Evolutionary conservation across 139 green algal genomes (phyloP).

Genomic region (Gonium pectorale): DNA sequence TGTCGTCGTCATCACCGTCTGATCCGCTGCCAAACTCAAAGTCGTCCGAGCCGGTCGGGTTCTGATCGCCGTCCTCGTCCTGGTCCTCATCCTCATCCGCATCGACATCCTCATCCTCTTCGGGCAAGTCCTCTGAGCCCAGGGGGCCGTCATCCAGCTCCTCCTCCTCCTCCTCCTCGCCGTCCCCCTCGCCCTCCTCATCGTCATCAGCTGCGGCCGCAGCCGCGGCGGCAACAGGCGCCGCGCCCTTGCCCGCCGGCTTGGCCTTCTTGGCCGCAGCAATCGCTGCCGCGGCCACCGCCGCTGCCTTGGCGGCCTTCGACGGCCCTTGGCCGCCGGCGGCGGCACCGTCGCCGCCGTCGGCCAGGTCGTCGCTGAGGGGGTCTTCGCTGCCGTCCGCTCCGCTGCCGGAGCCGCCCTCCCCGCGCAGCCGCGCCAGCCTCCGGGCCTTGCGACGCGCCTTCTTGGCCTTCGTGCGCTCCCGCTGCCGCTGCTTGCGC

Average conservation of each 20-base stretch:
- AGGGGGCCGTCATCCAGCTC: neutral
- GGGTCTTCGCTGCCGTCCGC: neutral
- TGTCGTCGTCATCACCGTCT: neutral
- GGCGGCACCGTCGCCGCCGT: neutral
- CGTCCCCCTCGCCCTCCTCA: neutral
- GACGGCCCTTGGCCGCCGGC: neutral
- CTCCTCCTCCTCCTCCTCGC: neutral
- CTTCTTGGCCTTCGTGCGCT: conserved; percentile 36
- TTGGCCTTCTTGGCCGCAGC: neutral
- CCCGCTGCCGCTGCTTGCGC: neutral
- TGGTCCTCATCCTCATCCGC: neutral
- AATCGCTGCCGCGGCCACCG: neutral
- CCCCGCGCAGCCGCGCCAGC: neutral
- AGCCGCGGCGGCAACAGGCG: neutral
- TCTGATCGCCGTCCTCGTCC: neutral
- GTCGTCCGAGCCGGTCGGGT: too few species aligned
- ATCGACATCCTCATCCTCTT: neutral
- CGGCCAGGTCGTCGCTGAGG: too few species aligned
- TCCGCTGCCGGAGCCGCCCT: neutral
- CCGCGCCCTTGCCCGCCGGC: neutral
- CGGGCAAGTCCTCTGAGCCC: neutral
- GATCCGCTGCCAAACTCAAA: too few species aligned
- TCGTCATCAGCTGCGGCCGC: neutral
- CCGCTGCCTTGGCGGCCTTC: neutral
- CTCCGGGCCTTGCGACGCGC: conserved; percentile 17